A percentile compares a stretch with the other conserved stretches of the same genome.
Conservation (phyloP, 2,329 filamentous ascomycete genomes). For the Talaromyces amestolkiae region DNA sequence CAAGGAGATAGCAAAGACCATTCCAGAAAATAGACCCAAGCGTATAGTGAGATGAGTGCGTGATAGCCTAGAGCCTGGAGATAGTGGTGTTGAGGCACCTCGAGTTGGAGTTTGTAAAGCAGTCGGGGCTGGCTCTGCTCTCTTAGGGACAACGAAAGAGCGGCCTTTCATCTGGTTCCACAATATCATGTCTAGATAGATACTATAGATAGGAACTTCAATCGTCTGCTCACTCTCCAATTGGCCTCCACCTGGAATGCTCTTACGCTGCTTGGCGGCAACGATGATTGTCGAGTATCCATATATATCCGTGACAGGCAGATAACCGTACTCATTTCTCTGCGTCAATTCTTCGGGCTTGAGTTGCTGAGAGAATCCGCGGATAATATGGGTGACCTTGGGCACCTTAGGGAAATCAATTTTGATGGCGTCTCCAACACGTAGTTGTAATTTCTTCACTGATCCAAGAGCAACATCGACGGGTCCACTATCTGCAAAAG, state of each 20-base stretch:
- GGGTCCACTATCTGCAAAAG: constrained; percentile 45
- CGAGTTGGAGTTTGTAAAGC: constrained; percentile 40
- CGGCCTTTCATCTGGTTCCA: constrained; percentile 48
- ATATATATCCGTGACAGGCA: constrained; percentile 42
- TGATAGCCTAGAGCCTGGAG: constrained; percentile 51
- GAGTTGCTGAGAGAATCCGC: constrained; percentile 40
- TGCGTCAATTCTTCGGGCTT: constrained; percentile 29
- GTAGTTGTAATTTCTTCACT: constrained; percentile 47
- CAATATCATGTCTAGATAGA: constrained; percentile 48
- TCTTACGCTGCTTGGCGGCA: constrained; percentile 43
- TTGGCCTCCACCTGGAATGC: constrained; percentile 35
- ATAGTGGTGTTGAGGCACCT: constrained; percentile 41
- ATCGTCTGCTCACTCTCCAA: constrained; percentile 33
- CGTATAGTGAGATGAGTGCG: constrained; percentile 34
- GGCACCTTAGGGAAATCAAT: constrained; percentile 44
- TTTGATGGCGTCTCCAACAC: constrained; percentile 47
- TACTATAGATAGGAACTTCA: constrained; percentile 43
- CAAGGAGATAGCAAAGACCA: constrained; percentile 86
- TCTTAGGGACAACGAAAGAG: constrained; percentile 32
- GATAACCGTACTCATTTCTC: constrained; percentile 24
- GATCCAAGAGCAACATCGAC: constrained; percentile 40
- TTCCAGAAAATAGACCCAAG: constrained; percentile 65
- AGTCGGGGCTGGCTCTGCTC: constrained; percentile 22
- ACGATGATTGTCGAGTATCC: constrained; percentile 44
- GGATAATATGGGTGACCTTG: constrained; percentile 44